Evolutionary conservation across 1,284 basidiomycete species (phyloP), one percentile per base, ranked within the genome.

Genomic region (Cerioporus squamosus): DNA sequence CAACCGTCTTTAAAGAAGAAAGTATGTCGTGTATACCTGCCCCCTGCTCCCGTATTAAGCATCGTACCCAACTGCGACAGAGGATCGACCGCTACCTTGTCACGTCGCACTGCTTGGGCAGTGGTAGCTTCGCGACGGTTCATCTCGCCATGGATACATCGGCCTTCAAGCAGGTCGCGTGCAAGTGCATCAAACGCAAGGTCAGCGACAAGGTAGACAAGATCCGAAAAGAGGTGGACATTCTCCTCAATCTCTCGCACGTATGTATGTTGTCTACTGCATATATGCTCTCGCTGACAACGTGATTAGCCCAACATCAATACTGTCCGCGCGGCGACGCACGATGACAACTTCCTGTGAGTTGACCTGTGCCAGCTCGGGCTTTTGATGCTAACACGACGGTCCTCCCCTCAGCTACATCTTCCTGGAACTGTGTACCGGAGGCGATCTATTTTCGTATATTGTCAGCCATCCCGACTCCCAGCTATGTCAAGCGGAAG

Each of bases 81-180:
- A 72, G 69, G 51, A 78, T 93, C 38, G 88, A 87, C 20, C 75
- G 77, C 44, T 91, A 88, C 68, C 73, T 83, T 15, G 83, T 93
- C 20, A 90, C 87, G 18, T 86, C 87, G 1, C 88, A 92, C 63
- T 88, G 86, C 63, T 79, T 93, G 12, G 90, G 90, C 49, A 86
- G 83, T 26, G 93, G 93, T 0, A 86, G 86, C n/a, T 94, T 92
- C 72, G 90, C 91, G 0, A 88, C 84, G 0, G 90, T 94, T 2
- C 86, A 93, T 68, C 81, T 94, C 31, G 90, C 90, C 14, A 77
- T 88, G 53, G 88, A 92, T 66, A 79, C 78, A 5, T 67, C 72
- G n/a, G 80, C 79, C 33, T 77, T 82, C 63, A 80, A 84, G 46
- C 93, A 94, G 72, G 89, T 91, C 24, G 93, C 93, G 8, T 92